Base-by-base conservation (phyloP, 345 rosid genomes). In the Barbarea vulgaris region DNA sequence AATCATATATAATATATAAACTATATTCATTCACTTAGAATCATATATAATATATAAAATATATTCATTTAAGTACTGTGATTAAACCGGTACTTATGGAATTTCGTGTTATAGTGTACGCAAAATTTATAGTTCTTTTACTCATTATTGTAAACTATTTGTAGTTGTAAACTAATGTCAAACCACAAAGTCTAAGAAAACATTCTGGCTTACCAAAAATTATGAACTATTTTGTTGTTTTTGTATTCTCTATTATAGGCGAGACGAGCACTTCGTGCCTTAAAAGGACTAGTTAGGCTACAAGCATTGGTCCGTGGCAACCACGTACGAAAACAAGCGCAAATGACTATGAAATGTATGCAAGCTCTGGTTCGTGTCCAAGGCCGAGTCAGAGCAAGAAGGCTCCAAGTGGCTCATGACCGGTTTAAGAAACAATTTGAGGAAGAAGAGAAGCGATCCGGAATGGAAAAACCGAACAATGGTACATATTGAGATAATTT, bases 331-430 rank as follows among this genome's bases (percentile, higher is more conserved):
- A 95, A 92, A 83, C 98, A 93, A 80, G 98, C 99, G 7, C 93
- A 90, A 68, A 95, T 90, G 93, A 92, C 98, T 46, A 90, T 95
- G 97, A 85, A 91, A 68, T 90, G 98, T 79, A 95, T 93, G 99
- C 99, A 95, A 77, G 96, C 99, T 8, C 80, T 93, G 9, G 97
- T 93, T 5, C 91, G 99, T 3, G 97, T 95, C 55, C 99, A 93
- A 72, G 96, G 93, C 18, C 84, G 96, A 79, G 99, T 93, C 10
- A 66, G 94, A 69, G 94, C 96, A 0, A 90, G 93, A 28, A 83
- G 96, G 44, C 87, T 92, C 24, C 93, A 87, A 53, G 50, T 87
- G 63, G 74, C 88, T 79, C 87, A 80, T 17, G 87, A 87, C 37
- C 87, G 84, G 67, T 77, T 85, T 25, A 81, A 58, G 2, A 77